Conservation (phyloP, 108 stramenopile species). For the Nitzschia sp. region DNA sequence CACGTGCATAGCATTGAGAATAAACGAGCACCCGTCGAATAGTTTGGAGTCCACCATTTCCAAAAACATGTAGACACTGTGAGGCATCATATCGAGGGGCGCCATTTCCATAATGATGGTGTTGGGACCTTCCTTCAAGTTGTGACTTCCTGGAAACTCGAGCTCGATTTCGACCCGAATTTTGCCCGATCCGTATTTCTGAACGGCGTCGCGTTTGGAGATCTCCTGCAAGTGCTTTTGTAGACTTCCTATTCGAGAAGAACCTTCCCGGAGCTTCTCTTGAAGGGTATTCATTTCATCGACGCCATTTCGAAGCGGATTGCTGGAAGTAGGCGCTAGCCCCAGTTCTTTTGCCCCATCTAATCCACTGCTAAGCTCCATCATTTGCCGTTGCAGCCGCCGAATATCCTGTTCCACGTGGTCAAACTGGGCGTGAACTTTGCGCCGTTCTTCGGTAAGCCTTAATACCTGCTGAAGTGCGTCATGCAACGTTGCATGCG, state of each 20-base stretch:
- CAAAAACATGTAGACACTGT: constrained; percentile 74
- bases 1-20: constrained; percentile 69
- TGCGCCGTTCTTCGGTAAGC: constrained; percentile 2
- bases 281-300: constrained; percentile 25
- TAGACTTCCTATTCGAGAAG: constrained; percentile 1
- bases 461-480: constrained; percentile 20
- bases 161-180: constrained; percentile 33
- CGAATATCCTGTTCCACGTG: constrained; percentile 29
- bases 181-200: constrained; percentile 39
- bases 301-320: background rate
- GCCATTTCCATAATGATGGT: constrained; percentile 63
- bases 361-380: constrained; percentile 13
- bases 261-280: constrained; percentile 14
- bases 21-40: constrained; percentile 66
- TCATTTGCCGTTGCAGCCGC: constrained; percentile 16
- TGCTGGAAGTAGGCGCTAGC: background rate
- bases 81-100: constrained; percentile 69
- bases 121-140: constrained; percentile 6
- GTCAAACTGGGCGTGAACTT: constrained; percentile 12
- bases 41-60: constrained; percentile 58
- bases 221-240: constrained; percentile 34
- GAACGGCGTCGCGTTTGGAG: constrained; percentile 14
- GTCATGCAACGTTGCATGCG: constrained; percentile 23
- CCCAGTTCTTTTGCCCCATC: background rate
- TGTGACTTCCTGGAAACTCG: constrained; percentile 20